Evolutionary conservation across 169 alveolate genomes (phyloP).

Genomic region (Plasmodium fragile): DNA sequence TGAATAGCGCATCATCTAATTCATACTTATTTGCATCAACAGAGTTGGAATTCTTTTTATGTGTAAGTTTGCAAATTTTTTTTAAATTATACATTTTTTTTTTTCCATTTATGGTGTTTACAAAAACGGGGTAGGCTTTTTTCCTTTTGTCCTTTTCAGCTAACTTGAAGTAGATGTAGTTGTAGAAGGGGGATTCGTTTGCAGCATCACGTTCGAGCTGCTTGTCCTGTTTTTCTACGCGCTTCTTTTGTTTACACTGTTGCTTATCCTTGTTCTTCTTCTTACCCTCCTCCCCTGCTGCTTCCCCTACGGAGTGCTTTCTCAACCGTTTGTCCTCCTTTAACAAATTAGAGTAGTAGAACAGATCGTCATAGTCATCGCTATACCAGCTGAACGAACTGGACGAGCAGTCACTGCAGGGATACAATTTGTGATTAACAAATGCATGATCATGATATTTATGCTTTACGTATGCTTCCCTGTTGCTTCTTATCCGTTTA

Average conservation of each 20-base stretch:
- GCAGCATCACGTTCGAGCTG: neutral
- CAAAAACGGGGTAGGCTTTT: constrained; percentile 38
- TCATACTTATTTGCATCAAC: constrained; percentile 34
- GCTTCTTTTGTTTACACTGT: neutral
- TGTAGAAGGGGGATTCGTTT: constrained; percentile 56
- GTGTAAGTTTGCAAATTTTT: constrained; percentile 2
- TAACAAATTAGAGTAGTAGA: constrained; percentile 33
- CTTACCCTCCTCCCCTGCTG: neutral
- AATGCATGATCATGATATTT: constrained; percentile 56
- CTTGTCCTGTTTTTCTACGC: neutral
- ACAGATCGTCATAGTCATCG: constrained; percentile 32
- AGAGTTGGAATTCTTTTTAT: neutral
- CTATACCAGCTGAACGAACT: constrained; percentile 62
- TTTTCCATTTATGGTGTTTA: constrained; percentile 52
- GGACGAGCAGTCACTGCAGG: constrained; percentile 73
- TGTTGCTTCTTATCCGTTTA: constrained; percentile 42
- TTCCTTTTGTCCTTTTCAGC: constrained; percentile 15
- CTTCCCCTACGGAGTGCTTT: neutral
- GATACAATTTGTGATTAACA: constrained; percentile 29
- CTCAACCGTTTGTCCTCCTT: constrained; percentile 34
- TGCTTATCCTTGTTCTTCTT: neutral
- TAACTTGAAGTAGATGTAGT: constrained; percentile 43
- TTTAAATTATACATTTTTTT: constrained; percentile 49
- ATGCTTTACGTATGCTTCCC: constrained; percentile 51
- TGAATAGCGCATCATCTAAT: constrained; percentile 24